Evolutionary conservation across 768 basidiomycete genomes (phyloP), one percentile per base, ranked within the genome.

Genomic region (Phylloporus arenicola): DNA sequence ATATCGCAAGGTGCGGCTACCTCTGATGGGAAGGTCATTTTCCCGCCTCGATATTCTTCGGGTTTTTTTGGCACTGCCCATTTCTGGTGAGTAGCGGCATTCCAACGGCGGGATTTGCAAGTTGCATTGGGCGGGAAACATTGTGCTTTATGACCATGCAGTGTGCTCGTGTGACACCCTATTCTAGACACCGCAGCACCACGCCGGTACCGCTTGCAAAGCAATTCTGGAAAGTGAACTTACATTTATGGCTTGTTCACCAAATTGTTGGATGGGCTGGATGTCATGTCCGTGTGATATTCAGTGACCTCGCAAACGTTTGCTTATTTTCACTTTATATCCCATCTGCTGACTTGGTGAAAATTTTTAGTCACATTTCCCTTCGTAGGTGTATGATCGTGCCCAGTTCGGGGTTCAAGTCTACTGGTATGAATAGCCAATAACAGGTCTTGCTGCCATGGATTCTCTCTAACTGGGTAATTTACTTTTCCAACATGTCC

Each of bases 261-360:
- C 41, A 27, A 48, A 49, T 31, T 50, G 37, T 35, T 34, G 38
- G 35, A 59, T 48, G 49, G 51, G 50, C 31, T 62, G 52, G 20
- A 51, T 53, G 63, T 65, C 60, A 63, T 65, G 48, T 65, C 63
- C 62, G 63, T 52, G 57, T 54, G 44, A 57, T 53, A 35, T 44
- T 53, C 48, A 37, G n/a, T 44, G 48, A 43, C n/a, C 24, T 51
- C 30, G 44, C 19, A 22, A 48, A 51, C 29, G 43, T 33, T 52
- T 50, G 48, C 24, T 29, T 25, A 24, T 24, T 19, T 43, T 47
- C 38, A 44, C 51, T 52, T 44, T 27, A 27, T 46, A 9, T 24
- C 12, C 27, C 42, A 12, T 29, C 10, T 37, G 35, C 27, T 43
- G 25, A 43, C n/a, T 12, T 16, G 20, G 25, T 43, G 42, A 43